Evolutionary conservation across 768 basidiomycete genomes (phyloP).

Genomic region (Leccinum truebloodii): DNA sequence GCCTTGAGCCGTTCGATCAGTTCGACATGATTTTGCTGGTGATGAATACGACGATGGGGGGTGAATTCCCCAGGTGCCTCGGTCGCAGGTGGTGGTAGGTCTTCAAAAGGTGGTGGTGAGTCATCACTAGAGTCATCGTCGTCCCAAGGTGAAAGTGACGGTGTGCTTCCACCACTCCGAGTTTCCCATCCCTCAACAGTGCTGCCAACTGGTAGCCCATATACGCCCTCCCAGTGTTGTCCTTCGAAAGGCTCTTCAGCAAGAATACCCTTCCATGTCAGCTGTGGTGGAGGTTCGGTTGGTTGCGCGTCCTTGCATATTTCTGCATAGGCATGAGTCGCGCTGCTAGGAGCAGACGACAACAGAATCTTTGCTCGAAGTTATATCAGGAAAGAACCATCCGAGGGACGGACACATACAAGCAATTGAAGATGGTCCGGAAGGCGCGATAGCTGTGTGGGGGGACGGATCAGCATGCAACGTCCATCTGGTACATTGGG

Average conservation of each 20-base stretch:
- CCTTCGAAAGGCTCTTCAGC: conserved; percentile 84
- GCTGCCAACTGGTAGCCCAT: conserved; percentile 51
- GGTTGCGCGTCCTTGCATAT: conserved; percentile 45
- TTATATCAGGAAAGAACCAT: conserved; percentile 3
- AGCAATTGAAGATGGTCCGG: conserved; percentile 76
- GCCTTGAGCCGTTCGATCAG: conserved; percentile 62
- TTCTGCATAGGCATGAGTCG: conserved; percentile 56
- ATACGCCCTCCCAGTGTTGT: conserved; percentile 82
- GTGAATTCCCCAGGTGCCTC: background rate
- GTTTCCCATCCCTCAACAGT: conserved; percentile 44
- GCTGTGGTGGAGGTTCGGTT: conserved; percentile 30
- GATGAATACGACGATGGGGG: conserved; percentile 1
- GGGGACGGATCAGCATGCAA: conserved; percentile 6
- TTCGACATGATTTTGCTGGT: conserved; percentile 38
- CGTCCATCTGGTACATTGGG: background rate
- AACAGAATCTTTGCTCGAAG: conserved; percentile 48
- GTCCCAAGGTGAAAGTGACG: conserved; percentile 68
- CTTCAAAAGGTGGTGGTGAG: conserved; percentile 15
- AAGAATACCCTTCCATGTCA: conserved; percentile 81
- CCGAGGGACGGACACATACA: conserved; percentile 40
- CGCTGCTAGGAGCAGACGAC: conserved; percentile 49
- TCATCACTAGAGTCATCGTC: conserved; percentile 44
- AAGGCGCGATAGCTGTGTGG: conserved; percentile 51
- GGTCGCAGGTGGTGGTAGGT: conserved; percentile 9
- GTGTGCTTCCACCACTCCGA: conserved; percentile 50